phyloP scores from a whole-genome alignment of 257 asterid genomes.

The Scutellaria barbata region DNA sequence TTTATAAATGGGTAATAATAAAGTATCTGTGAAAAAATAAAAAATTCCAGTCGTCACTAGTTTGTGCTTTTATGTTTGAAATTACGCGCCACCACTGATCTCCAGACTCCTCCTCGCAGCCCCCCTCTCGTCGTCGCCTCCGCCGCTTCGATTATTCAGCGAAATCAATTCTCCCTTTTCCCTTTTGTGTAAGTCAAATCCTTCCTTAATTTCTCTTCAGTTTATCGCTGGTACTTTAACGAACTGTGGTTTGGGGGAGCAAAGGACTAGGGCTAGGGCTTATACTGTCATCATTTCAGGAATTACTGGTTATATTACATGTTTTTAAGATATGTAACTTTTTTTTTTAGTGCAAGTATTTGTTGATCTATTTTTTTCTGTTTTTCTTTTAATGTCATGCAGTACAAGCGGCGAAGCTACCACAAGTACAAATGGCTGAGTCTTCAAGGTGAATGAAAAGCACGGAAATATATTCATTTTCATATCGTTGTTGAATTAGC shows the following conservation, averaged over 20 bases:
- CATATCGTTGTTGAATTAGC: constrained; percentile 7
- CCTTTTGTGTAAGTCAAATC: constrained; percentile 9
- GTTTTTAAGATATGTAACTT: not conserved
- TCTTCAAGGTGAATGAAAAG: constrained; percentile 46
- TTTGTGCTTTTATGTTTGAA: constrained; percentile 29
- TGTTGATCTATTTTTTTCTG: constrained; percentile 19
- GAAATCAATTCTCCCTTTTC: not conserved
- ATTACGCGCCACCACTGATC: constrained; percentile 49
- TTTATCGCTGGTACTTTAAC: constrained; percentile 2
- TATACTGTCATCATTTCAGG: constrained; percentile 14
- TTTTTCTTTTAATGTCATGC: not conserved
- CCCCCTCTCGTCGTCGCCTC: constrained; percentile 32
- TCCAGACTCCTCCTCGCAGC: constrained; percentile 24
- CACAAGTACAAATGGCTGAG: constrained; percentile 46
- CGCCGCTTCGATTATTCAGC: constrained; percentile 31
- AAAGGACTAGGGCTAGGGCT: constrained; percentile 42
- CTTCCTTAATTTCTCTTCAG: not conserved
- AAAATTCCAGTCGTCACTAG: too few species aligned
- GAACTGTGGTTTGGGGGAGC: constrained; percentile 23
- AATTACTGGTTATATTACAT: constrained; percentile 17
- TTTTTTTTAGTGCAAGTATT: not conserved
- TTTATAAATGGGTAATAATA: too few species aligned
- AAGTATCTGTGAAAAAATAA: too few species aligned
- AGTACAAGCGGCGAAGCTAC: constrained; percentile 33
- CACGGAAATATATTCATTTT: constrained; percentile 3